phyloP scores from a whole-genome alignment of 768 basidiomycete species.

The Calocera cornea region DNA sequence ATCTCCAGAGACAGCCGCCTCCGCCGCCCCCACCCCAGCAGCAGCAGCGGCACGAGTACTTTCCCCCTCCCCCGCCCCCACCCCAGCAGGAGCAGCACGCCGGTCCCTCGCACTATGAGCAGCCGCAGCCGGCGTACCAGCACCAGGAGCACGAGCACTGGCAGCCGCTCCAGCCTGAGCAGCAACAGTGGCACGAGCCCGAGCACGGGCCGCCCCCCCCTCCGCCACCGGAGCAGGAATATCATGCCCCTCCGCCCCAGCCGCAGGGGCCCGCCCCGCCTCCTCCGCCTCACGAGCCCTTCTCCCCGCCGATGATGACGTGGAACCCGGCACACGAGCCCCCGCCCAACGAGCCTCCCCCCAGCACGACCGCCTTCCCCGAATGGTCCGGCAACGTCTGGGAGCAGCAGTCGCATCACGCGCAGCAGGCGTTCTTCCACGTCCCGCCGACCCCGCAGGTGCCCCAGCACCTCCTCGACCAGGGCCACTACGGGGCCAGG shows the following conservation, averaged over 20 bases:
- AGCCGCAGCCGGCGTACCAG: not conserved
- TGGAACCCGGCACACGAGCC: slow-evolving; percentile 76
- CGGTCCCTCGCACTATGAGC: not conserved
- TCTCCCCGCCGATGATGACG: slow-evolving; percentile 50
- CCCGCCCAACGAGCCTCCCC: slow-evolving; percentile 50
- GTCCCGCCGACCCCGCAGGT: slow-evolving; percentile 47
- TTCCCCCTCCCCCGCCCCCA: not conserved
- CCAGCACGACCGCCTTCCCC: slow-evolving; percentile 44
- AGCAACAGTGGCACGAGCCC: not conserved
- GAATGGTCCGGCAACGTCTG: slow-evolving; percentile 68
- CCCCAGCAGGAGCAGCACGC: not conserved
- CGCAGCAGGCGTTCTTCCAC: slow-evolving; percentile 37
- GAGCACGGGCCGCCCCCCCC: not conserved
- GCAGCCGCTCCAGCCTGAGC: not conserved
- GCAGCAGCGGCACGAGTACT: not conserved
- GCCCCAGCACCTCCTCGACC: slow-evolving; percentile 49
- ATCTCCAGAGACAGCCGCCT: not conserved
- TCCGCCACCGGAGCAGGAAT: slow-evolving; percentile 16
- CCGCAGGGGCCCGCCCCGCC: slow-evolving; percentile 15
- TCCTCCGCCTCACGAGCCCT: slow-evolving; percentile 30
- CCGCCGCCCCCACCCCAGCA: slow-evolving; percentile 6
- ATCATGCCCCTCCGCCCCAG: slow-evolving; percentile 17
- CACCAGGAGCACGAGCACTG: not conserved
- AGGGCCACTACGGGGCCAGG: slow-evolving; percentile 55
- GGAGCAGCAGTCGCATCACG: slow-evolving; percentile 45